Evolutionary conservation across 306 rosid genomes (phyloP).

Genomic region (Abrus pulchellus): DNA sequence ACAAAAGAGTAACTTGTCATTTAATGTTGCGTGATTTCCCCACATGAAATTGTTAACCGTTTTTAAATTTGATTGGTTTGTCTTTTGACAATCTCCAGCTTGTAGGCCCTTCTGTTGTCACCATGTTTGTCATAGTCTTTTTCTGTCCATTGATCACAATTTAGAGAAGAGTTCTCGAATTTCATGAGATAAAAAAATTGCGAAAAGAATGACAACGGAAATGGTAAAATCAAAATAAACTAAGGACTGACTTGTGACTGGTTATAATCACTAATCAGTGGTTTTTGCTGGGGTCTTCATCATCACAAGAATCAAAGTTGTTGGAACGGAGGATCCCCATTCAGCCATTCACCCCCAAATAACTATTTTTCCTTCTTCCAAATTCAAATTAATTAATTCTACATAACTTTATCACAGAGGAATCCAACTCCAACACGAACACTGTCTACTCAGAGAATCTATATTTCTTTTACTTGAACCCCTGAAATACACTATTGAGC

Average conservation of each 20-base stretch:
- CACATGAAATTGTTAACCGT: not conserved
- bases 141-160: too few relatives aligned
- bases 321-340: not conserved
- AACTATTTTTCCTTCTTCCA: too few relatives aligned
- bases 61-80: constrained; percentile 1
- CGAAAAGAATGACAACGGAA: not conserved
- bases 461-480: too few relatives aligned
- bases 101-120: constrained; percentile 8
- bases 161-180: not conserved
- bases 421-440: too few relatives aligned
- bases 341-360: too few relatives aligned
- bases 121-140: not conserved
- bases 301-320: not conserved
- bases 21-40: constrained; percentile 3
- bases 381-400: too few relatives aligned
- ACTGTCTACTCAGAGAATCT: too few relatives aligned
- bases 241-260: constrained; percentile 3
- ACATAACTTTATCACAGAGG: too few relatives aligned
- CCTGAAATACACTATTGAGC: too few relatives aligned
- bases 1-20: not conserved
- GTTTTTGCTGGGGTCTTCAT: not conserved
- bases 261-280: not conserved
- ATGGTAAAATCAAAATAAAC: not conserved
- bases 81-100: constrained; percentile 1
- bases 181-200: not conserved